Evolutionary conservation across 2,329 filamentous ascomycete species (phyloP).

Genomic region (Dryadomyces quercivorus): DNA sequence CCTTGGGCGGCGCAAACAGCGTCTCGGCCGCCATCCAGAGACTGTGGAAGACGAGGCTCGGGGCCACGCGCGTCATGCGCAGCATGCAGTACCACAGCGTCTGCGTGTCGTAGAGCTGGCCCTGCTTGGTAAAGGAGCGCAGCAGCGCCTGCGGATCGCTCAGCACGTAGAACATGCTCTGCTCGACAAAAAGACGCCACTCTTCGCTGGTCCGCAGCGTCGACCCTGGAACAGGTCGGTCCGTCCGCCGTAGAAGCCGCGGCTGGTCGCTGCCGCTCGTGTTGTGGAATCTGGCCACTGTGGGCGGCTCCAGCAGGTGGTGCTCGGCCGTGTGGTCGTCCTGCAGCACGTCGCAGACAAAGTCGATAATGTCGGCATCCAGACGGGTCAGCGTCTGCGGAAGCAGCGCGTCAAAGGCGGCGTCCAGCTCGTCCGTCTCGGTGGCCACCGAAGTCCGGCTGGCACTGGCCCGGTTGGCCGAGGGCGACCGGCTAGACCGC

Average conservation of each 20-base stretch:
- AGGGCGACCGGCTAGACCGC: slow-evolving; percentile 9
- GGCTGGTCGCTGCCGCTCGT: slow-evolving; percentile 14
- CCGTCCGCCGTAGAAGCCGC: slow-evolving; percentile 23
- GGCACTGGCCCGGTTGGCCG: slow-evolving; percentile 13
- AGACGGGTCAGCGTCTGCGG: slow-evolving; percentile 46
- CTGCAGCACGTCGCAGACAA: slow-evolving; percentile 48
- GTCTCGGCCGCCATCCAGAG: slow-evolving; percentile 49
- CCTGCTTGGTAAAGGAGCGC: slow-evolving; percentile 42
- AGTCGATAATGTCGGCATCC: slow-evolving; percentile 42
- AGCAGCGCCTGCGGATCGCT: slow-evolving; percentile 43
- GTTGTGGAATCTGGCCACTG: slow-evolving; percentile 18
- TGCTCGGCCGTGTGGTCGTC: slow-evolving; percentile 41
- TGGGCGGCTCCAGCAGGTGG: slow-evolving; percentile 30
- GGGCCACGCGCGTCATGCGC: slow-evolving; percentile 42
- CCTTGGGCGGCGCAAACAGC: slow-evolving; percentile 43
- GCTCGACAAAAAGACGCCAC: slow-evolving; percentile 51
- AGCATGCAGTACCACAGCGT: slow-evolving; percentile 52
- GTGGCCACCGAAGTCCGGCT: slow-evolving; percentile 8
- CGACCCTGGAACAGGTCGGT: slow-evolving; percentile 8
- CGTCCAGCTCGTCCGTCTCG: slow-evolving; percentile 13
- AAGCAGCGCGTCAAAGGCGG: slow-evolving; percentile 24
- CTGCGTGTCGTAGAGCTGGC: slow-evolving; percentile 44
- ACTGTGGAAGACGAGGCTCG: slow-evolving; percentile 49
- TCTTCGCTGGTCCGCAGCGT: slow-evolving; percentile 21
- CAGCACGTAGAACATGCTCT: slow-evolving; percentile 52